phyloP scores from a whole-genome alignment of 2,329 filamentous ascomycete genomes.

The Aureobasidium pullulans region DNA sequence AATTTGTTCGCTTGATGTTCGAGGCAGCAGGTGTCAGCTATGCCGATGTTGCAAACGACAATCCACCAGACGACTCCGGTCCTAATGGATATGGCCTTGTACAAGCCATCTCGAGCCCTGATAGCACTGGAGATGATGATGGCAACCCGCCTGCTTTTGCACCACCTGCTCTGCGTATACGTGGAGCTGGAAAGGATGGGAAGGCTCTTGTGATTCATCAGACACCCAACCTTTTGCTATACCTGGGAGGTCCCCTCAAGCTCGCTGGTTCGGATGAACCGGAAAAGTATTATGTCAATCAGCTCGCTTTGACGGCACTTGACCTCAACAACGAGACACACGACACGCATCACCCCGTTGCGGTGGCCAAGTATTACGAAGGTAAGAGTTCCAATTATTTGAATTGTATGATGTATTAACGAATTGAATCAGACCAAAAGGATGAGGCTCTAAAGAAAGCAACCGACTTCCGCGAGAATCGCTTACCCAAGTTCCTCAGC shows the following conservation, averaged over 20 bases:
- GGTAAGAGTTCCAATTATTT: constrained; percentile 5
- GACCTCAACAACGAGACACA: constrained; percentile 67
- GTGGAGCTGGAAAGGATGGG: constrained; percentile 45
- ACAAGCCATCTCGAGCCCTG: constrained; percentile 38
- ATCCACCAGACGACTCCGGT: constrained; percentile 34
- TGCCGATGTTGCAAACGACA: constrained; percentile 50
- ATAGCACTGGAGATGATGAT: constrained; percentile 40
- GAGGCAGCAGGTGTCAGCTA: constrained; percentile 61
- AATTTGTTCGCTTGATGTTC: constrained; percentile 64
- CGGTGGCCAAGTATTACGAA: constrained; percentile 56
- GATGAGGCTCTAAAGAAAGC: constrained; percentile 53
- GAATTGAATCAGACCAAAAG: constrained; percentile 52
- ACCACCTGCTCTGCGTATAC: constrained; percentile 55
- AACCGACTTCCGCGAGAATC: constrained; percentile 50
- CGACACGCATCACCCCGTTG: constrained; percentile 68
- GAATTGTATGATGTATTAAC: background rate
- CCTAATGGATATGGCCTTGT: constrained; percentile 48
- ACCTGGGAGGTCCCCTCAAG: constrained; percentile 55
- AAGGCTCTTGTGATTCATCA: constrained; percentile 55
- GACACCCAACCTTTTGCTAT: constrained; percentile 65
- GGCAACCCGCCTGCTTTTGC: constrained; percentile 59
- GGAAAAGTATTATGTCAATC: constrained; percentile 53
- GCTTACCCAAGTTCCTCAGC: constrained; percentile 64
- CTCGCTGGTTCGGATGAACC: constrained; percentile 44
- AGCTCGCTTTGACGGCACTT: constrained; percentile 59